Percentiles rank a stretch among this genome's conserved stretches.
Evolutionary conservation across 192 early-diverging fungal genomes (phyloP).

Genomic region (Coemansia sp.): DNA sequence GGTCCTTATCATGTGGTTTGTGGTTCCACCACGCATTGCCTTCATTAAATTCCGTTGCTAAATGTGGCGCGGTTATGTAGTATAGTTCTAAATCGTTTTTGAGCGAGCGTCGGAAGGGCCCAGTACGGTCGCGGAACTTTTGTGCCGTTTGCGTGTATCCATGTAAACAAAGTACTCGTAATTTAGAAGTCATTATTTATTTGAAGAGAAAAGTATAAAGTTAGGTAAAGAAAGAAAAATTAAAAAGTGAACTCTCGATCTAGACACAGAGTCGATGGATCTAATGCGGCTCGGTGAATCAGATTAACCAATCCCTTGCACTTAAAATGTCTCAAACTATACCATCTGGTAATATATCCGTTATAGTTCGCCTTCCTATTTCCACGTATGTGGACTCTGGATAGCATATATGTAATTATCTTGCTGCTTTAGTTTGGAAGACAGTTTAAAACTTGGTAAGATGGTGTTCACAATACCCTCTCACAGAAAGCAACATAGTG

Average conservation of each 20-base stretch:
- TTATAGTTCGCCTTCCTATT: too few species aligned
- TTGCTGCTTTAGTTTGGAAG: too few species aligned
- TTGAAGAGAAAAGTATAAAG: neutral
- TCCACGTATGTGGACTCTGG: too few species aligned
- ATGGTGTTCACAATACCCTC: too few species aligned
- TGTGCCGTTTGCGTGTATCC: slow-evolving; percentile 49
- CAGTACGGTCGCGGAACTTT: slow-evolving; percentile 46
- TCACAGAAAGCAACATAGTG: too few species aligned
- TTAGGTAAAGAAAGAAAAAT: neutral
- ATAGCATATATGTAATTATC: too few species aligned
- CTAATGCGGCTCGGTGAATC: too few species aligned
- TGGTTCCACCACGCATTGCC: slow-evolving; percentile 45
- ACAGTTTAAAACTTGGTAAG: too few species aligned
- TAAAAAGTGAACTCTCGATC: neutral
- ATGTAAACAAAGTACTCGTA: slow-evolving; percentile 49
- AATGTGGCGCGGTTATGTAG: slow-evolving; percentile 31
- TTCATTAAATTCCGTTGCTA: slow-evolving; percentile 15
- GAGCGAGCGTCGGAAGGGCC: slow-evolving; percentile 33
- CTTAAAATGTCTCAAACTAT: too few species aligned
- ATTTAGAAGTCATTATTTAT: neutral
- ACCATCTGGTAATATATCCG: too few species aligned
- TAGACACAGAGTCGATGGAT: too few species aligned
- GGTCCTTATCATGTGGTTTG: neutral
- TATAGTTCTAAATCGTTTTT: slow-evolving; percentile 18
- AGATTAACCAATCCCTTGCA: too few species aligned